Evolutionary conservation across 306 rosid genomes (phyloP), one percentile per base, ranked within the genome.

Genomic region (cucumber (Cucumis sativus)): DNA sequence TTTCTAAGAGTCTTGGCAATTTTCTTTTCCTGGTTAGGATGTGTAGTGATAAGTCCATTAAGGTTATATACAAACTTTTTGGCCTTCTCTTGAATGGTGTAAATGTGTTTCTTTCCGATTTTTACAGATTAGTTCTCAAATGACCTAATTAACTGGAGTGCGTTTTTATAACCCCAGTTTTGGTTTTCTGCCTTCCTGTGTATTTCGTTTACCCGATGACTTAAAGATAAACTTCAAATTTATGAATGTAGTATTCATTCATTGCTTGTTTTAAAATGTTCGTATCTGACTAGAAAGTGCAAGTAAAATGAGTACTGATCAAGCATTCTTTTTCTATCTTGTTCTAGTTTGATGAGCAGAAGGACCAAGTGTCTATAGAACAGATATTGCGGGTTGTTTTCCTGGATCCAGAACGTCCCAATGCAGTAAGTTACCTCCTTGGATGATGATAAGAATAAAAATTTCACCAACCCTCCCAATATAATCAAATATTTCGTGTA

Each of bases 321-420:
- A 40, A 67, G 40, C 6, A 7, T 67, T 40, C 20, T 37, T 79
- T 51, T 76, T 77, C 73, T 35, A 37, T 66, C 30, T 81, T 78
- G 86, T 45, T 52, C 59, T 83, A 94, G 98, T 92, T 92, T 80
- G 98, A 95, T 80, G 98, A 95, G 88, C 98, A 87, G 82, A 92
- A 89, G 86, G 97, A 92, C 33, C 96, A 89, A 86, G 97, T 90
- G 57, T 85, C 97, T 25, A 73, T 92, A 68, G 98, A 95, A 82
- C 96, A 92, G 88, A 88, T 95, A 79, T 20, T 95, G 83, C 95
- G 93, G 28, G 98, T 86, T 82, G 89, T 90, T 72, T 95, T 95
- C 83, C 85, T 95, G 59, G 98, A 95, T 82, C 87, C 98, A 28
- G 97, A 88, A 83, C 96, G 89, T 54, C 83, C 97, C 10, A 87